A percentile compares a stretch with the other conserved stretches of the same genome.
These are phyloP conservation scores for Fistulifera pelliculosa DNA, from an alignment of 108 stramenopile species.

Conservation along the genomic window DNA sequence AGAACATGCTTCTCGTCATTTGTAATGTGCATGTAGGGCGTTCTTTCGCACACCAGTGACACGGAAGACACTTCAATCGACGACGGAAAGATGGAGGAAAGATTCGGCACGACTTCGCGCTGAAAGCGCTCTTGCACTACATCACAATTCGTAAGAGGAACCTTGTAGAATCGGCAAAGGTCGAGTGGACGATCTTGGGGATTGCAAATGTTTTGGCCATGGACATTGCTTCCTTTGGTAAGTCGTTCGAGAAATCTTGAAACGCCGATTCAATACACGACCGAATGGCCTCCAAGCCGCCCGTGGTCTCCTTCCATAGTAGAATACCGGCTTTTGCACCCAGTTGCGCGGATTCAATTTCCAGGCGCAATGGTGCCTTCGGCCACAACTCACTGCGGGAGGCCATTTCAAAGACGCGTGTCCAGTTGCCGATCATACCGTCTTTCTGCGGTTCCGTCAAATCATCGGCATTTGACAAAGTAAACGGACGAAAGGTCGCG, in stretches of 20 bases:
- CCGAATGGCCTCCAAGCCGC: slow-evolving; percentile 25
- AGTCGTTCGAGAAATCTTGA: background rate
- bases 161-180: slow-evolving; percentile 31
- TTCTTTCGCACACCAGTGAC: slow-evolving; percentile 25
- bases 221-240: background rate
- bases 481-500: slow-evolving; percentile 16
- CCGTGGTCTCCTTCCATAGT: slow-evolving; percentile 35
- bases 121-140: slow-evolving; percentile 25
- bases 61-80: background rate
- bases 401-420: slow-evolving; percentile 13
- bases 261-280: slow-evolving; percentile 13
- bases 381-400: slow-evolving; percentile 29
- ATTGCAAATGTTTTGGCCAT: slow-evolving; percentile 17
- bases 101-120: slow-evolving; percentile 9
- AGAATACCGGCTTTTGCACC: slow-evolving; percentile 38
- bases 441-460: slow-evolving; percentile 1
- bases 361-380: slow-evolving; percentile 18
- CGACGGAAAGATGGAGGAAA: slow-evolving; percentile 12
- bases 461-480: background rate
- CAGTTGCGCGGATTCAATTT: slow-evolving; percentile 28
- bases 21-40: slow-evolving; percentile 43
- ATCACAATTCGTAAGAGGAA: slow-evolving; percentile 18
- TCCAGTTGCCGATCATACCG: slow-evolving; percentile 1
- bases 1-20: slow-evolving; percentile 27
- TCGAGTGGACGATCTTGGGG: slow-evolving; percentile 39